Conservation (phyloP, 805 yeast genomes). For the Yamadazyma paraphyllophila region DNA sequence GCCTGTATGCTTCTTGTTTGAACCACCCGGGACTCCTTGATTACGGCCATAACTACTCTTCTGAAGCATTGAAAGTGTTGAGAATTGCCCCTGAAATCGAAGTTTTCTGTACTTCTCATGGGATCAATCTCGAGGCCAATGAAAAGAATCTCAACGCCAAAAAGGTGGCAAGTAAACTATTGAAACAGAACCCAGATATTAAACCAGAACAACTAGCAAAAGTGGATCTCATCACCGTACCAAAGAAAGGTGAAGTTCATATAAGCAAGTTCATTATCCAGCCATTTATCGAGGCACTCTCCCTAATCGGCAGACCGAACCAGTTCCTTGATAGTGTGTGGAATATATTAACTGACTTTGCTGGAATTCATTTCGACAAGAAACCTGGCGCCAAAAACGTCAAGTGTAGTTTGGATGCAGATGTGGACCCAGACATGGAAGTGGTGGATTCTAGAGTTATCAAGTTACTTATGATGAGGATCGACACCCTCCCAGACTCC, state of each 20-base stretch:
- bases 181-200: too few species aligned
- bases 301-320: conserved; percentile 27
- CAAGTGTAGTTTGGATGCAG: conserved; percentile 2
- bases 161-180: too few species aligned
- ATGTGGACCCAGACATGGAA: conserved; percentile 1
- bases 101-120: background rate
- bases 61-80: conserved; percentile 27
- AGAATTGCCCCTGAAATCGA: conserved; percentile 30
- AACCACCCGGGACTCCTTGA: background rate
- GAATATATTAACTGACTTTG: conserved; percentile 35
- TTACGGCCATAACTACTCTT: conserved; percentile 16
- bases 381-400: conserved; percentile 6
- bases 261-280: conserved; percentile 33
- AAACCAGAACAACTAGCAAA: background rate
- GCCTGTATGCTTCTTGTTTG: conserved; percentile 29
- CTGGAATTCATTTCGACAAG: conserved; percentile 21
- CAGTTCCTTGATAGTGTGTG: conserved; percentile 32
- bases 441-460: conserved; percentile 31
- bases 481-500: conserved; percentile 10
- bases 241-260: background rate
- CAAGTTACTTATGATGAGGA: conserved; percentile 33
- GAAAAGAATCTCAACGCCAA: background rate
- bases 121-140: background rate
- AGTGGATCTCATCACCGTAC: background rate
- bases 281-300: conserved; percentile 29